Evolutionary conservation across 2,329 filamentous ascomycete species (phyloP), one percentile per base, ranked within the genome.

Genomic region (Acephala macrosclerotiorum): DNA sequence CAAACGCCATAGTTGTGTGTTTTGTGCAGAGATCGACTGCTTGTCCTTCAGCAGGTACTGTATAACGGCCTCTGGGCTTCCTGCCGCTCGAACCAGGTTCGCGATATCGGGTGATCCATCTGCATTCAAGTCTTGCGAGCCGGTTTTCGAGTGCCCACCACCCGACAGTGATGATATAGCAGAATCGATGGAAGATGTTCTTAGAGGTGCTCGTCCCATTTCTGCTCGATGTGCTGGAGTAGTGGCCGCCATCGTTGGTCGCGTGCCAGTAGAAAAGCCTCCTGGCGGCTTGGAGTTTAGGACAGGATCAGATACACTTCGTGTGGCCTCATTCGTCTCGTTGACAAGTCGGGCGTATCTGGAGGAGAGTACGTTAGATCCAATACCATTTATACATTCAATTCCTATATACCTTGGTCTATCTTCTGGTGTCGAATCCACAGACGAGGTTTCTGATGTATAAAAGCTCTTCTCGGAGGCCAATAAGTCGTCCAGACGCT

Each of bases 121-220:
- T 53, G 68, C 69, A 36, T 75, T 70, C 38, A 77, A 75, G 70
- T 90, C 89, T 56, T 86, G 83, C 0, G 87, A 83, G 29, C 81
- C 84, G 71, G 87, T 89, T 70, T 86, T 84, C 7, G 84, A 82
- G 63, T 87, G 83, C 2, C 82, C 82, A 61, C 87, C 85, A 11
- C 82, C 83, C 7, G 92, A 93, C 58, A 92, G 84, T 11, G 88
- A 87, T 1, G 95, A 97, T 56, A 96, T 91, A n/a, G 92, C 91
- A 12, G 94, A 97, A 78, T 98, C 95, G 74, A 97, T 95, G 12
- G 95, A 97, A 3, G 92, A 91, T 63, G 91, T 97, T 73, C 94
- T 89, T 63, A 90, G 87, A 81, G 75, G 70, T 61, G 66, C 68
- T 58, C 74, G 70, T 47, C 70, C 71, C 71, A 77, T 74, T 38